A percentile compares a stretch with the other conserved stretches of the same genome.
Conservation (phyloP, 1,284 basidiomycete species). For the Microbotryum scabiosae region DNA sequence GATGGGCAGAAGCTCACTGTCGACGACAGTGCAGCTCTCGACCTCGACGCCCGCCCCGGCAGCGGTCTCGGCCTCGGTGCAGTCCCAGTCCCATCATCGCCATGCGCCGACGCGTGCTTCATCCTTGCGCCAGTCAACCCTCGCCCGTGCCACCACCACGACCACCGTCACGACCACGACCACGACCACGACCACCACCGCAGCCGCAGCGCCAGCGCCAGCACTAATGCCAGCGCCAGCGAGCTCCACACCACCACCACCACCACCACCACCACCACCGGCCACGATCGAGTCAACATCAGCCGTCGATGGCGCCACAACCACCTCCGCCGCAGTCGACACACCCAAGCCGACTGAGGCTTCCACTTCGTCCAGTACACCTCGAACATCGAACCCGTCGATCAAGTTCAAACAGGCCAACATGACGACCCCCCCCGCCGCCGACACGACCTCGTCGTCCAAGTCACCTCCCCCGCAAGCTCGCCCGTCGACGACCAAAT, state of each 20-base stretch:
- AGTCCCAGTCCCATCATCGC: neutral
- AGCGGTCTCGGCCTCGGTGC: no score
- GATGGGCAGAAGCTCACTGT: neutral
- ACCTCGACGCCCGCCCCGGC: no score
- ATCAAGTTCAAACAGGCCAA: neutral
- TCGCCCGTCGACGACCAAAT: neutral
- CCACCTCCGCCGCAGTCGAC: neutral
- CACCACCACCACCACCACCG: no score
- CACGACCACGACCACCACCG: no score
- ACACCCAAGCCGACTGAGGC: neutral
- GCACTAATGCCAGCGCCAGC: no score
- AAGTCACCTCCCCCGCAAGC: neutral
- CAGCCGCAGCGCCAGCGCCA: neutral
- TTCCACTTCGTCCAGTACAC: neutral
- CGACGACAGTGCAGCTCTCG: neutral
- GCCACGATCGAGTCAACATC: neutral
- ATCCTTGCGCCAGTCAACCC: neutral
- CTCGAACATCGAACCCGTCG: neutral
- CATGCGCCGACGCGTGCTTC: neutral
- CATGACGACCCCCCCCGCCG: neutral
- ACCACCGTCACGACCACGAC: no score
- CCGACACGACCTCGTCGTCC: neutral
- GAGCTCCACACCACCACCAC: no score
- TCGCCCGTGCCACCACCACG: no score
- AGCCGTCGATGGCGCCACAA: neutral